Evolutionary conservation across 805 yeast genomes (phyloP).

Genomic region (Dipodascus albidus): DNA sequence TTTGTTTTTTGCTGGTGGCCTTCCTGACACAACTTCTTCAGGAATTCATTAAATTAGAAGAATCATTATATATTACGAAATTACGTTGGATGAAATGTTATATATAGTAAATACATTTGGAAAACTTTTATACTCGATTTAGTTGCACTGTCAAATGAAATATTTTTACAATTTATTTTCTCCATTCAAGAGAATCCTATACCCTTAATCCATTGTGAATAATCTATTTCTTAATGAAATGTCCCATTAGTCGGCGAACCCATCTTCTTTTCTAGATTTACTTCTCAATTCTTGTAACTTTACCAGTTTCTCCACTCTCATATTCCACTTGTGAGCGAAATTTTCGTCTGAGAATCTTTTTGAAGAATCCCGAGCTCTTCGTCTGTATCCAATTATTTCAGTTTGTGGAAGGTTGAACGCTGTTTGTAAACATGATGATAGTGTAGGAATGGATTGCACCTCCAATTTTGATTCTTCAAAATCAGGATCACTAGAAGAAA

Average conservation of each 20-base stretch:
- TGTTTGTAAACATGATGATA: conserved; percentile 38
- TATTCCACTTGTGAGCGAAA: conserved; percentile 45
- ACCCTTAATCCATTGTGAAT: no score
- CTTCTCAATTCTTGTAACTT: conserved; percentile 17
- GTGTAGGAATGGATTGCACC: conserved; percentile 30
- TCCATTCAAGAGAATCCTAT: no score
- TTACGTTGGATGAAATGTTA: background rate
- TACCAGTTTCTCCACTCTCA: conserved; percentile 13
- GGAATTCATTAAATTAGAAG: background rate
- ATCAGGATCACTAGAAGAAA: conserved; percentile 63
- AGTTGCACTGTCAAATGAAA: background rate
- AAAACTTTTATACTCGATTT: background rate
- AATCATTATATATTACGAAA: background rate
- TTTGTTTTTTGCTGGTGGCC: conserved; percentile 24
- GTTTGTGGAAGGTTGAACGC: conserved; percentile 30
- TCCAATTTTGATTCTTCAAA: conserved; percentile 19
- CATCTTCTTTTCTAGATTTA: conserved; percentile 8
- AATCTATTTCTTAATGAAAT: no score
- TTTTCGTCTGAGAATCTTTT: conserved; percentile 50
- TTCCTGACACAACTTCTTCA: conserved; percentile 23
- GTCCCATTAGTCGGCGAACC: background rate
- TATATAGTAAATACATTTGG: background rate
- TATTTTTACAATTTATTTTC: no score
- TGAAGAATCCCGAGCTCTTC: conserved; percentile 28
- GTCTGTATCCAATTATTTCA: conserved; percentile 32